Base-by-base conservation (phyloP, 2,329 filamentous ascomycete species). In the Cordyceps tenuipes region DNA sequence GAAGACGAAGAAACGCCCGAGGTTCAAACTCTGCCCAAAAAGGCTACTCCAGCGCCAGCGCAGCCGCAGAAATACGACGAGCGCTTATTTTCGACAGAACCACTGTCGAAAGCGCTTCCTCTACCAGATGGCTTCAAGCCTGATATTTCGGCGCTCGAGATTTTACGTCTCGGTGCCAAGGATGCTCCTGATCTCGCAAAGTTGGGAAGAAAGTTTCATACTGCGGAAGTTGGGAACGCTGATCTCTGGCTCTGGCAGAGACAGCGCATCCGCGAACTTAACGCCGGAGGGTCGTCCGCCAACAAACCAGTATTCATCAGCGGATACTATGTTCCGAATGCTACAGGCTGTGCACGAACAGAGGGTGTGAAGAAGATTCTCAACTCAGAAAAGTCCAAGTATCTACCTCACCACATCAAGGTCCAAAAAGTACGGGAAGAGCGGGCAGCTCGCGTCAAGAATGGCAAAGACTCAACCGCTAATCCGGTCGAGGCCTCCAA, bases 371-470 rank as follows among this genome's bases (percentile, higher is more conserved):
- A 95, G 78, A 96, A 93, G 78, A 97, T 99, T 60, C 82, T 96
- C 63, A 95, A 99, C 72, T 90, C 91, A 0, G 94, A 99, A 72
- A 99, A 99, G 77, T 96, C 92, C 31, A 96, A 97, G 71, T 99
- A 99, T 70, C 82, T 99, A 8, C 94, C 94, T 46, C 94, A 99
- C 78, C 92, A 96, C 65, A 94, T 99, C 76, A 96, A 95, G 70
- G 91, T 99, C 21, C 90, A 94, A 72, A 94, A 88, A 75, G 90
- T 88, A 26, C 85, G 92, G 56, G 92, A 97, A 72, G 91, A 94
- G 72, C 88, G 91, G n/a, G 88, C 97, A 72, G 87, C 87, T n/a
- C 79, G 79, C 69, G 88, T 81, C 76, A 84, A 80, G 77, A 87
- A 78, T 66, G 85, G 81, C 62, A 88, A 84, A 67, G 87, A 89